Evolutionary conservation across 1,284 basidiomycete genomes (phyloP).

Genomic region (Apiotrichum montevideense): DNA sequence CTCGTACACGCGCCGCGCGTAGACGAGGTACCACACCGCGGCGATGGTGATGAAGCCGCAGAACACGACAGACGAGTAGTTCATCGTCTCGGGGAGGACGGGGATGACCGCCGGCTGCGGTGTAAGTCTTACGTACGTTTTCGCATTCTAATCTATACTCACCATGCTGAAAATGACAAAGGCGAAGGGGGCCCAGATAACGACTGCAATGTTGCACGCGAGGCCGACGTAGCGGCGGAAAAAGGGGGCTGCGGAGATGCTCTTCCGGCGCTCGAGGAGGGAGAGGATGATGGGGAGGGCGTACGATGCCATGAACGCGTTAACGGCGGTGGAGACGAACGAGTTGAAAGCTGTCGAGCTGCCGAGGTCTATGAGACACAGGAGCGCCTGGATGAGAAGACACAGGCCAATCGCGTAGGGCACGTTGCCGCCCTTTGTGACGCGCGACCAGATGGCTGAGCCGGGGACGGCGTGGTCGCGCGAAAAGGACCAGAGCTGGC

Average conservation of each 20-base stretch:
- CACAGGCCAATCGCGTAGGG: constrained; percentile 11
- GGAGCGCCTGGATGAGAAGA: constrained; percentile 12
- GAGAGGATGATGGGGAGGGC: constrained; percentile 13
- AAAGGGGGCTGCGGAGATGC: constrained; percentile 7
- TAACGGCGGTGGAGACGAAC: constrained; percentile 16
- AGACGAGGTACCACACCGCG: constrained; percentile 42
- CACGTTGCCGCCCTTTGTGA: constrained; percentile 13
- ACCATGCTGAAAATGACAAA: constrained; percentile 15
- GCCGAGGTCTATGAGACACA: constrained; percentile 20
- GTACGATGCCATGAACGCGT: constrained; percentile 13
- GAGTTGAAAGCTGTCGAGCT: constrained; percentile 19
- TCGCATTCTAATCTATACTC: neutral
- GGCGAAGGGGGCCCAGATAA: constrained; percentile 13
- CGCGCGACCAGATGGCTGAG: constrained; percentile 12
- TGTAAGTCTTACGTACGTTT: neutral
- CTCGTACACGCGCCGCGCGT: constrained; percentile 32
- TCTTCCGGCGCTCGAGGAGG: constrained; percentile 8
- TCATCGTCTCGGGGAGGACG: constrained; percentile 46
- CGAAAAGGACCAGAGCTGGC: constrained; percentile 16
- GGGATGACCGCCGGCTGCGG: constrained; percentile 40
- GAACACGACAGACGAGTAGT: constrained; percentile 45
- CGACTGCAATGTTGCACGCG: constrained; percentile 11
- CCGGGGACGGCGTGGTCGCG: constrained; percentile 19
- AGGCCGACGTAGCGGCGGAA: constrained; percentile 2
- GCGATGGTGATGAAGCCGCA: constrained; percentile 43